phyloP scores from a whole-genome alignment of 1,284 basidiomycete genomes.

The Lentinula novae-zelandiae region DNA sequence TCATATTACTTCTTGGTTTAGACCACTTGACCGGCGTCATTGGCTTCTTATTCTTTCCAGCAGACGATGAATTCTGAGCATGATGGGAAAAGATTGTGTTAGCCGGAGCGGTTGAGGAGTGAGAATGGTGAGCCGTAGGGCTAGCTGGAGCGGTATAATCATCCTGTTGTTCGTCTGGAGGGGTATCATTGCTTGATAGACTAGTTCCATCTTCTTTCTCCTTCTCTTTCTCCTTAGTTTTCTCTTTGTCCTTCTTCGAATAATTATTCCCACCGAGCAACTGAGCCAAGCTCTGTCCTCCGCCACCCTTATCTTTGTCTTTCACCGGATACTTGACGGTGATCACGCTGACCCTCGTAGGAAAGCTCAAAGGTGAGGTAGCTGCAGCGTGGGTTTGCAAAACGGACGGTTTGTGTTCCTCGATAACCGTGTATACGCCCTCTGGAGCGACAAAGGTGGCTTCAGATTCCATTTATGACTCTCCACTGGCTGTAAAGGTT shows the following conservation, averaged over 20 bases:
- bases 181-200: constrained; percentile 72
- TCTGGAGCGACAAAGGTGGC: constrained; percentile 81
- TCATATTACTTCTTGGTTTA: constrained; percentile 84
- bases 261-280: constrained; percentile 63
- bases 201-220: constrained; percentile 65
- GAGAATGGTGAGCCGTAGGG: constrained; percentile 1
- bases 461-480: constrained; percentile 65
- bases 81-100: not conserved
- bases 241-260: constrained; percentile 51
- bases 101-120: not conserved
- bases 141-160: constrained; percentile 30
- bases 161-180: constrained; percentile 33
- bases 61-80: constrained; percentile 8
- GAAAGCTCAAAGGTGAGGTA: constrained; percentile 46
- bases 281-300: constrained; percentile 58
- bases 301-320: constrained; percentile 39
- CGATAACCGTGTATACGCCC: constrained; percentile 82
- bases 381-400: constrained; percentile 43
- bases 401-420: constrained; percentile 69
- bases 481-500: not conserved
- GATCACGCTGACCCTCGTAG: constrained; percentile 61
- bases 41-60: constrained; percentile 57
- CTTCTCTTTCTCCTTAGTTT: constrained; percentile 34
- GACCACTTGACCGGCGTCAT: constrained; percentile 26
- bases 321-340: constrained; percentile 57